Evolutionary conservation across 257 asterid genomes (phyloP), one percentile per base, ranked within the genome.

Genomic region (Oldenlandia corymbosa): DNA sequence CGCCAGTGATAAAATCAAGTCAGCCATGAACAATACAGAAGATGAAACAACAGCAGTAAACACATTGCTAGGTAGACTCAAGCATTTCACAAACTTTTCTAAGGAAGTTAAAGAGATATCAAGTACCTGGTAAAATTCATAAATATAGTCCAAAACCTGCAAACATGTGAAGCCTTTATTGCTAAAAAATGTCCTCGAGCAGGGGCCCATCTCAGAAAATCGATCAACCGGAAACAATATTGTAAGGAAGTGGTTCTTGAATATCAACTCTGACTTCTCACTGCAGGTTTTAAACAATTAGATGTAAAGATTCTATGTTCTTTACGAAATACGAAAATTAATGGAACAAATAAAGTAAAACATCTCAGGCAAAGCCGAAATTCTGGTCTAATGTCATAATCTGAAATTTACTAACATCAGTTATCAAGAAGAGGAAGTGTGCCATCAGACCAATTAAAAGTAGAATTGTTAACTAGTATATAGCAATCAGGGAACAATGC

Each of bases 141-240:
- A 76, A 68, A 89, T 73, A 48, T 81, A 75, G 80, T 92, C 91
- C 80, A 92, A 72, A 36, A 89, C 85, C 75, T 87, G 97, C 80
- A 87, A 65, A 71, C 97, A 84, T 0, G 91, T 87, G 58, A 92
- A 92, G 36, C 99, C 99, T 32, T 68, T 84, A 49, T 59, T 74
- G 76, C 97, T 89, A 80, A 92, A 89, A 81, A 80, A 87, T 23
- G 99, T 87, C 64, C 82, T 87, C 10, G 97, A 84, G 71, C 81
- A 58, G 2, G 96, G 99, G 57, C 97, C 99, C 77, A 81, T 83
- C 84, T 92, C 97, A 5, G 95, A 89, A 70, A 84, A 92, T 51
- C 96, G 90, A 76, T 92, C 99, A 31, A 87, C 79, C 7, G 99
- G 99, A 77, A 89, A 92, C 81, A 92, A 61, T 74, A 92, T 81